Evolutionary conservation across 805 yeast genomes (phyloP).

Genomic region (Sugiyamaella floridensis): DNA sequence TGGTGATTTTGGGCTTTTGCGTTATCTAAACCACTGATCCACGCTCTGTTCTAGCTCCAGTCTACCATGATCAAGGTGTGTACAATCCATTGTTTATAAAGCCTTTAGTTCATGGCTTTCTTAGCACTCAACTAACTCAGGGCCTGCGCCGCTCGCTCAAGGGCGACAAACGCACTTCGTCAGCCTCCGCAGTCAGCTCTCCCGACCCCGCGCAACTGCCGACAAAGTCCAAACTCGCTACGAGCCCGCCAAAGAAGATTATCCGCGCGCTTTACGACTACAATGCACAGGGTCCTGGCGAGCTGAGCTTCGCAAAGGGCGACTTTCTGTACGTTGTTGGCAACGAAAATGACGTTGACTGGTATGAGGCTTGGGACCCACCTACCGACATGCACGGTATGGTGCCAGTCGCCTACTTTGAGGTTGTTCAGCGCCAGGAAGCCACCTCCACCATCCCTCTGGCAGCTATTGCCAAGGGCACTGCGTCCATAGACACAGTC

Average conservation of each 20-base stretch:
- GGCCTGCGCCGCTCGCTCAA: conserved; percentile 30
- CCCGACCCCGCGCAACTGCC: conserved; percentile 12
- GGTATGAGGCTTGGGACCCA: conserved; percentile 90
- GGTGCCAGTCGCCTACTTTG: conserved; percentile 83
- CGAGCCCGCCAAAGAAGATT: conserved; percentile 65
- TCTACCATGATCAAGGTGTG: not conserved
- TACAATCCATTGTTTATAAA: not conserved
- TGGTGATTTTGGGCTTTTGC: not conserved
- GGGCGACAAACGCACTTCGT: conserved; percentile 27
- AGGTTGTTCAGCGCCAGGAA: conserved; percentile 46
- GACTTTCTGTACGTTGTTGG: conserved; percentile 82
- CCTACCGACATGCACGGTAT: conserved; percentile 67
- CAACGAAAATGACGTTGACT: conserved; percentile 50
- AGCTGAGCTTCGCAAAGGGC: conserved; percentile 69
- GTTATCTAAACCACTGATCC: not conserved
- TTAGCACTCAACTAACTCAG: conserved; percentile 9
- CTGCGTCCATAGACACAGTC: conserved; percentile 1
- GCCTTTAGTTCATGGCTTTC: not conserved
- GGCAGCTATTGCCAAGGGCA: conserved; percentile 3
- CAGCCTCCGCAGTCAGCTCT: conserved; percentile 4
- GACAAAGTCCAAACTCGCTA: conserved; percentile 26
- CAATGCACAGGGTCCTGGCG: conserved; percentile 72
- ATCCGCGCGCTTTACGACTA: conserved; percentile 78
- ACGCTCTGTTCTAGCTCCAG: not conserved
- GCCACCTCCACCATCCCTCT: conserved; percentile 27